These are phyloP conservation scores for Warburgia ugandensis DNA, from an alignment of 164 flowering plant species.

Conservation along the genomic window DNA sequence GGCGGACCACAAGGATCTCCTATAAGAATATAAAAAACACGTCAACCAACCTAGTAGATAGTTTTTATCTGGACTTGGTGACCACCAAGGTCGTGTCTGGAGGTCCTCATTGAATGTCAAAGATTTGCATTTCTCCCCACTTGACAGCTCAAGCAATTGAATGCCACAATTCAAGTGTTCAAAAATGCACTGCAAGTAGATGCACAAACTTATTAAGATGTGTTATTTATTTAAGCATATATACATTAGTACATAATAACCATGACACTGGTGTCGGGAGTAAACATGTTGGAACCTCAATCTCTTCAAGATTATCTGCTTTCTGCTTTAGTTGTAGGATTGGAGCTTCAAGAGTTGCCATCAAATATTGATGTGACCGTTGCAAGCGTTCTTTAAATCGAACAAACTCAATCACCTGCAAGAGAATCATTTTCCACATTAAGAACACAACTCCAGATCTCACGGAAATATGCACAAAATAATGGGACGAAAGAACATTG, in stretches of 20 bases:
- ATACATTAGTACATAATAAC: too few relatives aligned
- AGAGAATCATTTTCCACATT: neutral
- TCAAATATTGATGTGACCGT: slow-evolving; percentile 61
- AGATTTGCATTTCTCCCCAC: slow-evolving; percentile 45
- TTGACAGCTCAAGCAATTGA: slow-evolving; percentile 52
- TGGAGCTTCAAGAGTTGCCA: slow-evolving; percentile 60
- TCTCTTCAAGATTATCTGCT: slow-evolving; percentile 62
- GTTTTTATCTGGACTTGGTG: slow-evolving; percentile 65
- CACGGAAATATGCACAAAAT: too few relatives aligned
- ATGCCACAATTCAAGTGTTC: slow-evolving; percentile 46
- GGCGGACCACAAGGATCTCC: too few relatives aligned
- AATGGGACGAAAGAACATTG: too few relatives aligned
- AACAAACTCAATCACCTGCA: slow-evolving; percentile 87
- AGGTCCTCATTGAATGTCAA: slow-evolving; percentile 89
- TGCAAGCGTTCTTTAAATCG: slow-evolving; percentile 75
- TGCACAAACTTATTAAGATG: too few relatives aligned
- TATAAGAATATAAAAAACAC: neutral
- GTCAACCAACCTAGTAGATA: slow-evolving; percentile 67
- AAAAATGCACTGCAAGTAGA: slow-evolving; percentile 58
- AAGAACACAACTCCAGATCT: neutral
- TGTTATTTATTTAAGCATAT: too few relatives aligned
- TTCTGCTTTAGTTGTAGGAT: slow-evolving; percentile 73
- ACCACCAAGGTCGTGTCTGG: slow-evolving; percentile 92
- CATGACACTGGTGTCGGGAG: too few relatives aligned
- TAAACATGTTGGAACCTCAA: slow-evolving; percentile 48